Percentiles rank a stretch among this genome's conserved stretches.
Evolutionary conservation across 2,329 filamentous ascomycete species (phyloP).

Genomic region (Tolypocladium paradoxum): DNA sequence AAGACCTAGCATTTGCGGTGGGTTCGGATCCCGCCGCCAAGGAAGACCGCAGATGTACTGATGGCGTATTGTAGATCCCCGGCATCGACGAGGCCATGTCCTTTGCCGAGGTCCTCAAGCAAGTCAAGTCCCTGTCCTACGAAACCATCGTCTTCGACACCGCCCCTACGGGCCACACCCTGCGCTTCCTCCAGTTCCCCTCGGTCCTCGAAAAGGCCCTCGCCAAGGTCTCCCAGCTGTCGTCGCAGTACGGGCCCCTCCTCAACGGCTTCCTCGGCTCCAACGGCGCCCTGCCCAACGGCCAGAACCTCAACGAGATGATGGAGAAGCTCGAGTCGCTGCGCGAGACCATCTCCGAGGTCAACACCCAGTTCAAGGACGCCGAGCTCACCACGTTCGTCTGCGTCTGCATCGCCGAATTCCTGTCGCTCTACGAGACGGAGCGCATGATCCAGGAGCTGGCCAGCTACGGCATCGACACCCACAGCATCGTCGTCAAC

Average conservation of each 20-base stretch:
- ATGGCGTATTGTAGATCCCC: slow-evolving; percentile 57
- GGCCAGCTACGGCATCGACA: slow-evolving; percentile 86
- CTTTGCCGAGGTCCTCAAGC: slow-evolving; percentile 97
- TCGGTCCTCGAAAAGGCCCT: slow-evolving; percentile 96
- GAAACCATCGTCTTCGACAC: slow-evolving; percentile 99
- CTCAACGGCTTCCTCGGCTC: slow-evolving; percentile 85
- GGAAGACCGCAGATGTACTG: too few relatives aligned
- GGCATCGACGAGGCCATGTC: slow-evolving; percentile 99
- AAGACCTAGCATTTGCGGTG: slow-evolving; percentile 92
- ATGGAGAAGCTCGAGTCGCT: slow-evolving; percentile 90
- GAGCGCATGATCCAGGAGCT: slow-evolving; percentile 99
- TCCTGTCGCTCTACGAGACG: slow-evolving; percentile 92
- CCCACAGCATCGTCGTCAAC: slow-evolving; percentile 95
- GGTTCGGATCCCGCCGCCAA: too few relatives aligned
- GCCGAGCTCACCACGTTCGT: slow-evolving; percentile 92
- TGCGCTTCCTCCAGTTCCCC: slow-evolving; percentile 97
- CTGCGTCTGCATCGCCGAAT: slow-evolving; percentile 96
- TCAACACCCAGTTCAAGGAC: slow-evolving; percentile 98
- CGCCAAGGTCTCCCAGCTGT: slow-evolving; percentile 92
- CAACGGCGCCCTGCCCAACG: slow-evolving; percentile 67
- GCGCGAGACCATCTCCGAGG: slow-evolving; percentile 85
- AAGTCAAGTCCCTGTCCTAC: slow-evolving; percentile 97
- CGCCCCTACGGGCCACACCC: slow-evolving; percentile 91
- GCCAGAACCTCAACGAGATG: slow-evolving; percentile 86
- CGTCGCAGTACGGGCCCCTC: slow-evolving; percentile 88